These are phyloP conservation scores for Terana coerulea DNA, from an alignment of 768 basidiomycete genomes.

Conservation along the genomic window DNA sequence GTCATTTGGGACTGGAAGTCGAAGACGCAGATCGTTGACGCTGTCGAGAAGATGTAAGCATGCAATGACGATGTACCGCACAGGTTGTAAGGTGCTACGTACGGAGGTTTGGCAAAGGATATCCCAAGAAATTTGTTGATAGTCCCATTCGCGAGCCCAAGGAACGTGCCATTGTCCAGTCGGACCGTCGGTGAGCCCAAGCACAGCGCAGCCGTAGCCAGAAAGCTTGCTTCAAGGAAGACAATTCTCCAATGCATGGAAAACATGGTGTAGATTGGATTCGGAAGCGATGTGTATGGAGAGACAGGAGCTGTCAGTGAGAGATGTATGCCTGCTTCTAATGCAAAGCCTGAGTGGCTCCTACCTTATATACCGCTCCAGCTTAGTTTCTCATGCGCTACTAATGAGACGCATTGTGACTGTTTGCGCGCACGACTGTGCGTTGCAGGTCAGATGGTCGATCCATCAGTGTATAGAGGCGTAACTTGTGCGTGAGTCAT, in stretches of 20 bases:
- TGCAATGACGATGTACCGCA: background rate
- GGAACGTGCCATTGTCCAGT: slow-evolving; percentile 6
- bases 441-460: too few species aligned
- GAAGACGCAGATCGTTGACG: slow-evolving; percentile 20
- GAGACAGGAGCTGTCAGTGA: too few species aligned
- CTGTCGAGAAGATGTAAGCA: background rate
- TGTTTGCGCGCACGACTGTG: too few species aligned
- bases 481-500: too few species aligned
- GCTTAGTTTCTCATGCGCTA: too few species aligned
- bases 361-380: too few species aligned
- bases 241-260: background rate
- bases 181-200: too few species aligned
- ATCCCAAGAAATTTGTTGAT: slow-evolving; percentile 9
- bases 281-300: too few species aligned
- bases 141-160: background rate
- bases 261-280: background rate
- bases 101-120: slow-evolving; percentile 11
- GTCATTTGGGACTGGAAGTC: slow-evolving; percentile 23
- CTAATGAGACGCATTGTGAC: too few species aligned
- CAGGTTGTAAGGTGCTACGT: background rate
- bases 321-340: background rate
- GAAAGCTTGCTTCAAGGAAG: background rate
- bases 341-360: background rate
- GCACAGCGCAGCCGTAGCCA: too few species aligned
- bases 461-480: too few species aligned